Base-by-base conservation (phyloP, 495 filamentous ascomycete genomes). In the Apiosordaria backusii region DNA sequence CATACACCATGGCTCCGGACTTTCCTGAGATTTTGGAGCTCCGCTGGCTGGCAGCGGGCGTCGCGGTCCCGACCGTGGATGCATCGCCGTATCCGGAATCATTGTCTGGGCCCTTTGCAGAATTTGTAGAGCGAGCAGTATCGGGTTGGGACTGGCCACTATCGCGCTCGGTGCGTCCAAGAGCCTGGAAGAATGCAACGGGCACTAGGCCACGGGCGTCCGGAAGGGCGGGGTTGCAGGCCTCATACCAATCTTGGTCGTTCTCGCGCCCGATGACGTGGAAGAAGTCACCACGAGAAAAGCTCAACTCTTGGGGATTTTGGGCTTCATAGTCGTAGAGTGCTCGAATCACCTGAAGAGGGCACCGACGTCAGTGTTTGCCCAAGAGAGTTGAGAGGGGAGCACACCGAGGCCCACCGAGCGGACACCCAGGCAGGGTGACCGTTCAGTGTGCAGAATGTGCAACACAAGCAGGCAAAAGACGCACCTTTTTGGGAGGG, bases 211-310 rank as follows among this genome's bases (percentile, higher is more conserved):
- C 95, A 67, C 92, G 89, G 52, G 92, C 91, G 78, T 87, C 88
- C 72, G 92, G 91, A 70, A 96, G 85, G 65, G 92, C 86, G 65
- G 95, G 95, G 78, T 99, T 99, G 82, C 93, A 98, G 19, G 95
- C 95, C 81, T 98, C 95, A 83, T 98, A 99, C 95, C 95, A 99
- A 76, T 96, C 91, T 21, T 77, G 77, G 75, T 98, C 93, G 82
- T 97, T 88, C 80, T 98, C 95, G 72, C 94, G 90, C 73, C 92
- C 93, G 77, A 98, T 93, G 63, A 99, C 96, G 81, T 98, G 94
- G 77, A 99, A 96, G 79, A 98, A 99, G 75, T 99, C 95, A 70
- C 95, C 95, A 72, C 92, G 90, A 70, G 87, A 89, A 78, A 99
- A 99, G 68, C 88, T 88, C 70, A 99, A 83, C 80, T 97, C 92